Base-by-base conservation (phyloP, 768 basidiomycete genomes). In the Pisolithus tinctorius region DNA sequence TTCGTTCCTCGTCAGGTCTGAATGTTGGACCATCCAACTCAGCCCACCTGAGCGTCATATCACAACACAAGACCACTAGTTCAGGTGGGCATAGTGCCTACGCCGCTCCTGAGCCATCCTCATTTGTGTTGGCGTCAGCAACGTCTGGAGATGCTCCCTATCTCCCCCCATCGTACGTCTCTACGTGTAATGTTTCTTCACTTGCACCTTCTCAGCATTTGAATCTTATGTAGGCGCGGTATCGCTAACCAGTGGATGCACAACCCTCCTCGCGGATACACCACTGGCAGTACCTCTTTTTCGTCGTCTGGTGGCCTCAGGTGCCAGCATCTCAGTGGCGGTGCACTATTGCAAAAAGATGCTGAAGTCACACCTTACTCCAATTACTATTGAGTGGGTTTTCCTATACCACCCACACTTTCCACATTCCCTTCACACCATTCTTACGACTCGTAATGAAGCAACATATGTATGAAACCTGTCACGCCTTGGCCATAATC, bases 171-270 rank as follows among this genome's bases (percentile, higher is more conserved):
- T 55, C 51, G 65, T 62, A 31, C 20, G 54, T 50, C n/a, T 26
- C 7, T 13, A 9, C 0, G 27, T 23, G 20, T 36, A 31, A 6
- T 30, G 16, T 8, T 36, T 45, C 44, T 26, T 46, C 4, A 30
- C 2, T 3, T 27, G 20, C 29, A n/a, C 11, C 48, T 58, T 4
- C 51, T 51, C 43, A 37, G 20, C 16, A 17, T 2, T 34, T 25
- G 27, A 13, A 38, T 8, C 17, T 58, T 58, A 41, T 34, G 42
- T 34, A 43, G 53, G 36, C 62, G 56, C 34, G 34, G 16, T 17
- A 39, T 44, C 45, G 8, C 49, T 55, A 55, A 53, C n/a, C 49
- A 63, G 36, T 63, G 63, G 63, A 41, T 56, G n/a, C 46, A 48
- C 9, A 51, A 57, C 36, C 31, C 52, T 20, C 1, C 7, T n/a